Base-by-base conservation (phyloP, 1,284 basidiomycete genomes). In the Cryptococcus sp. region DNA sequence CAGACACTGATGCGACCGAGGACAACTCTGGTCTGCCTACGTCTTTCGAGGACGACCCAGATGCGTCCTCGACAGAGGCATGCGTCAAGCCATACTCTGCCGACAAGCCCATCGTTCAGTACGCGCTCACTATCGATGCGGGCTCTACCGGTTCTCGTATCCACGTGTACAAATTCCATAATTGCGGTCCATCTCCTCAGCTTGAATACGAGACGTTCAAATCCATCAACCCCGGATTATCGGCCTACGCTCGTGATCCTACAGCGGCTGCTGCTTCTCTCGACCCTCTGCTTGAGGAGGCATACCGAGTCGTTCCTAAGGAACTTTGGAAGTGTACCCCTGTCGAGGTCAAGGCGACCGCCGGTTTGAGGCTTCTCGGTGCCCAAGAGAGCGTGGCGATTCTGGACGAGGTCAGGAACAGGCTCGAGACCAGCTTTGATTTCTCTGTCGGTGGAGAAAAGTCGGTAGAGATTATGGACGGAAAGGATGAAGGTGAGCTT, bases 151-250 rank as follows among this genome's bases (percentile, higher is more conserved):
- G 95, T 20, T 96, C 93, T 1, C 87, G 95, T 17, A 94, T 99
- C 70, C 95, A 99, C 82, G 86, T 98, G 25, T 98, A 98, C 87
- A 96, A 95, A 76, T 96, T 97, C 84, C 85, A 94, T 83, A 89
- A 94, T 81, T 96, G 93, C 81, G 83, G 83, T 0, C 78, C 87
- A 0, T 85, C 89, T 5, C 88, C 93, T 0, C 79, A 84, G 52
- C 90, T 92, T 77, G 95, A 98, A 76, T 91, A 94, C 80, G 95
- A 99, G 78, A 88, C 90, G 11, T 99, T 99, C 83, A 85, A 85
- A 73, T 85, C 86, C 83, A 86, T 85, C 25, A 83, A 90, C 46
- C 91, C 91, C 0, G 94, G 95, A 0, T 81, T 98, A 3, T 93
- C 90, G 0, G 75, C 81, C 0, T 95, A 84, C 75, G 81, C 80